A percentile compares a stretch with the other conserved stretches of the same genome.
Conservation (phyloP, 352 stramenopile species). For the Pelagophyceae sp. region DNA sequence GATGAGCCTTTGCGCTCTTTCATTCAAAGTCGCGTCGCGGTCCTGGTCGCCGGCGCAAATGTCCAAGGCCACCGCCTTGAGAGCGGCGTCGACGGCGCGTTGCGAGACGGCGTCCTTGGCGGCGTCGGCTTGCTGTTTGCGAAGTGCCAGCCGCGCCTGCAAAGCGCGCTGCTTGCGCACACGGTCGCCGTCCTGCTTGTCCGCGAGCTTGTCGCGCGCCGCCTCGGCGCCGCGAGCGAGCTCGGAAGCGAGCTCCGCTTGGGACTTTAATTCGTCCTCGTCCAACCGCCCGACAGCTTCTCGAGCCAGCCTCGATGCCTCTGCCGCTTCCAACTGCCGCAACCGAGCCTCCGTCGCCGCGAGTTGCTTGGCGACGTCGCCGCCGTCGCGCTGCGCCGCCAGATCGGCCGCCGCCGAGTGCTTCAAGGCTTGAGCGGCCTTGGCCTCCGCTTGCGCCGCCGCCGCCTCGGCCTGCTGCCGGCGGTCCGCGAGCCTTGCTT, state of each 20-base stretch:
- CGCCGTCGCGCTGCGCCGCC: not conserved
- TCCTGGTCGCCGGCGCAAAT: not conserved
- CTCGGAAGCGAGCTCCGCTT: not conserved
- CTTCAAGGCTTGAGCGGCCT: not conserved
- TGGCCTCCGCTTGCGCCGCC: not conserved
- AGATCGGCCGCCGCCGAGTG: not conserved
- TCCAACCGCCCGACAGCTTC: not conserved
- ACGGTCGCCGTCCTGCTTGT: not conserved
- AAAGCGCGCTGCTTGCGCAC: not conserved
- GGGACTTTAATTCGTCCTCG: not conserved
- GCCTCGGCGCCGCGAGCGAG: not conserved
- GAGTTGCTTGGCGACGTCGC: not conserved
- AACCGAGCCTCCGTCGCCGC: not conserved
- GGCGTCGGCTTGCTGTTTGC: not conserved
- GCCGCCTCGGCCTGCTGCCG: not conserved
- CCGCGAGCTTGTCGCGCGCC: not conserved
- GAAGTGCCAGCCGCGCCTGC: not conserved
- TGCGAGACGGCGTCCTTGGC: not conserved
- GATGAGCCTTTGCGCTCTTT: not conserved
- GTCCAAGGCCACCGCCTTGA: not conserved
- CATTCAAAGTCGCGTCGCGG: not conserved
- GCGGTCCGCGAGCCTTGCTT: not conserved
- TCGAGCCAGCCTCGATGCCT: not conserved
- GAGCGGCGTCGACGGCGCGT: not conserved
- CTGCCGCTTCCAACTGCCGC: not conserved